Conservation (phyloP, 257 asterid genomes). For the Linderniella brevidens region DNA sequence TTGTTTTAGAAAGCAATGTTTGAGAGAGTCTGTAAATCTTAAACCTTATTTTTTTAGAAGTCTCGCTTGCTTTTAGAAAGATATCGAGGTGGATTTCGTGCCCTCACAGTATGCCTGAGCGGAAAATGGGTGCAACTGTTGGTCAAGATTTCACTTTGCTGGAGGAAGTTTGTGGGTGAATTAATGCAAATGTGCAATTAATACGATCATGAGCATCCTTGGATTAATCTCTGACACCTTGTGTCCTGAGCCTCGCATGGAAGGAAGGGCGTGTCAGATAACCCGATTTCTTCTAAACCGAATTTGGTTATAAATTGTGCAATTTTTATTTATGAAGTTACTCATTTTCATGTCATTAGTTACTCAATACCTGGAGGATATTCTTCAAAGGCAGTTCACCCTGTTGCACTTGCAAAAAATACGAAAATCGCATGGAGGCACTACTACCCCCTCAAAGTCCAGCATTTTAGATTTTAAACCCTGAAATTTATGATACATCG, state of each 20-base stretch:
- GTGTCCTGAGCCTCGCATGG: slow-evolving; percentile 47
- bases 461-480: too few relatives aligned
- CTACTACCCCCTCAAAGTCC: too few relatives aligned
- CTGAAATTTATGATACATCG: background rate
- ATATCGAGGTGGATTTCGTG: slow-evolving; percentile 40
- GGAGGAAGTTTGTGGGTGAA: slow-evolving; percentile 90
- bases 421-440: slow-evolving; percentile 70
- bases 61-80: too few relatives aligned
- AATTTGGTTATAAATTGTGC: too few relatives aligned
- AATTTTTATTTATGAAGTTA: too few relatives aligned
- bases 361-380: slow-evolving; percentile 96
- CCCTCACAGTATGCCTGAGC: slow-evolving; percentile 98
- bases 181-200: slow-evolving; percentile 50
- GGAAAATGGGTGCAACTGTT: slow-evolving; percentile 96
- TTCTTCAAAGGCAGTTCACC: slow-evolving; percentile 91
- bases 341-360: too few relatives aligned
- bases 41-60: too few relatives aligned
- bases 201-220: slow-evolving; percentile 13
- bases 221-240: too few relatives aligned
- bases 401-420: slow-evolving; percentile 92
- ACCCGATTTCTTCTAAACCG: slow-evolving; percentile 1
- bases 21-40: too few relatives aligned
- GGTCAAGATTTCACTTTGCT: slow-evolving; percentile 83
- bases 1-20: too few relatives aligned
- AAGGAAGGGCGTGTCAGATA: slow-evolving; percentile 51